phyloP scores from a whole-genome alignment of 1,284 basidiomycete genomes.

The Sanguinoderma infundibulare region DNA sequence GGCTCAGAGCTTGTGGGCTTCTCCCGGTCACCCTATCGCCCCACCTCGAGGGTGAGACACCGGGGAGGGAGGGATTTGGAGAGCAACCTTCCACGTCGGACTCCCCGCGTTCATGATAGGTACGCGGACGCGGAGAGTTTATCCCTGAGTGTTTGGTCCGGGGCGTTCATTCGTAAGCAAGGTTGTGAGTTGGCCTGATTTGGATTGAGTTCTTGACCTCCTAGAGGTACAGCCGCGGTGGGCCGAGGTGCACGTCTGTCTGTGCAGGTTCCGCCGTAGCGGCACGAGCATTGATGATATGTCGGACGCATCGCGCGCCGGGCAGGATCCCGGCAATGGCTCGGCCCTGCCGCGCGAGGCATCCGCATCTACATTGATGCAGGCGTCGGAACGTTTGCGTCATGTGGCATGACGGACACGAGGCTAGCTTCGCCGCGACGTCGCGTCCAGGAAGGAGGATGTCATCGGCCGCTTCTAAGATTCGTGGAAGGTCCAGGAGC shows the following conservation, averaged over 20 bases:
- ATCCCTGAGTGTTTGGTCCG: background rate
- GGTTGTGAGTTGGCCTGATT: too few relatives aligned
- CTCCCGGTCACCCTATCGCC: conserved; percentile 2
- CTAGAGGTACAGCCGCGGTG: background rate
- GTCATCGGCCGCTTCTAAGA: too few relatives aligned
- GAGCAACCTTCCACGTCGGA: background rate
- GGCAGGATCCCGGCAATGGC: background rate
- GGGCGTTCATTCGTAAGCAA: background rate
- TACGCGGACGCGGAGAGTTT: background rate
- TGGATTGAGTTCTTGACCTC: background rate
- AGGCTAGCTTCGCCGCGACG: background rate
- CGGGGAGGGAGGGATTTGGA: background rate
- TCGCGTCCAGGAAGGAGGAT: background rate
- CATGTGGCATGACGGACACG: background rate
- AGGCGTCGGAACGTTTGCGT: background rate
- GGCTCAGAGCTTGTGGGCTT: background rate
- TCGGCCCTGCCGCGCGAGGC: background rate
- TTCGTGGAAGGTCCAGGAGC: background rate
- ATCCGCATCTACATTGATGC: background rate
- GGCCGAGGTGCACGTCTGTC: background rate
- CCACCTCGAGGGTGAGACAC: background rate
- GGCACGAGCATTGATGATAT: background rate
- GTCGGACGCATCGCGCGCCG: background rate
- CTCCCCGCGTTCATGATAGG: background rate
- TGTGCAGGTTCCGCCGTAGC: background rate